These are phyloP conservation scores for Sarocladium strictum DNA, from an alignment of 2,329 filamentous ascomycete genomes.

Conservation along the genomic window DNA sequence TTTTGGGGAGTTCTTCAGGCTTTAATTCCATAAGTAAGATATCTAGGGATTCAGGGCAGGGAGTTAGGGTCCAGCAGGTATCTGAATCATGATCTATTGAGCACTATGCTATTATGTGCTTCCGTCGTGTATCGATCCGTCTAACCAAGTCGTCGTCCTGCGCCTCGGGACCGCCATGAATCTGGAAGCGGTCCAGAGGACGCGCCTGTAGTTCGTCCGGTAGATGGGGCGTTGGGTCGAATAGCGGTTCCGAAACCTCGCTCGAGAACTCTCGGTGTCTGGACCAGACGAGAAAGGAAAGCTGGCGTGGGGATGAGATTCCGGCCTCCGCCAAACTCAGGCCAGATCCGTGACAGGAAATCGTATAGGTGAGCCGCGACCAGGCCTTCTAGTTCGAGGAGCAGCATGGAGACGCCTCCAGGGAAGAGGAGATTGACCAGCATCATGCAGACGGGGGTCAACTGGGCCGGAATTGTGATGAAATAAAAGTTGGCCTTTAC, in stretches of 20 bases:
- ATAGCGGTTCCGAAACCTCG: slow-evolving; percentile 50
- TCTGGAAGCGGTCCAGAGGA: slow-evolving; percentile 50
- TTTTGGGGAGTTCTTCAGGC: background rate
- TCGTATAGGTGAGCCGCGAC: slow-evolving; percentile 85
- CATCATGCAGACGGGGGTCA: slow-evolving; percentile 76
- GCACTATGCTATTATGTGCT: background rate
- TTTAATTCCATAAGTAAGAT: background rate
- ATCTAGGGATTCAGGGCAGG: background rate
- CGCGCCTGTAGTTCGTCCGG: slow-evolving; percentile 35
- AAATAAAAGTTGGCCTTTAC: slow-evolving; percentile 73
- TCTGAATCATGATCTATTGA: slow-evolving; percentile 4
- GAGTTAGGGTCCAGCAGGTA: background rate
- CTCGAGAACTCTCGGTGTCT: slow-evolving; percentile 24
- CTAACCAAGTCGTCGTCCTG: slow-evolving; percentile 56
- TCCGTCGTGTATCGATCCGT: background rate
- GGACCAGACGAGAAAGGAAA: slow-evolving; percentile 64
- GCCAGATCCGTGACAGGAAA: slow-evolving; percentile 83
- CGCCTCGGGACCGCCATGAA: slow-evolving; percentile 58
- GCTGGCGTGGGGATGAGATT: slow-evolving; percentile 71
- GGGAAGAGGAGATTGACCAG: slow-evolving; percentile 63
- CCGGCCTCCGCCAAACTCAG: slow-evolving; percentile 76
- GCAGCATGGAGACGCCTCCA: slow-evolving; percentile 46
- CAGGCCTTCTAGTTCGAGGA: slow-evolving; percentile 69
- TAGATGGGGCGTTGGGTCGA: slow-evolving; percentile 27
- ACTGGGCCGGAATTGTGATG: slow-evolving; percentile 74